Conservation (phyloP, 495 filamentous ascomycete species). For the Jackrogersella multiformis region DNA sequence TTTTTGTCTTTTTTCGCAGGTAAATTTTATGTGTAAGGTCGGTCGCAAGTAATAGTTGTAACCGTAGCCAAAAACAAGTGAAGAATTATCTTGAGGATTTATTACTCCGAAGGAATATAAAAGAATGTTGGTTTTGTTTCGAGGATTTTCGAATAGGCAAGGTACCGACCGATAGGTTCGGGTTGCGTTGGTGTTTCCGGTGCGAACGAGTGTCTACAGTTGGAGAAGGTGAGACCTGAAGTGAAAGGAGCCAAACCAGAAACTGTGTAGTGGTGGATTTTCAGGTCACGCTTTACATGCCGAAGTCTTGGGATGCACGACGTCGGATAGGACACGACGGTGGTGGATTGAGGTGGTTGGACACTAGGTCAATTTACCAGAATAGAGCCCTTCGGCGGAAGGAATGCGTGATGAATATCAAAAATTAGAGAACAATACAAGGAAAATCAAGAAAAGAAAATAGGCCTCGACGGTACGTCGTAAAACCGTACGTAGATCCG, state of each 20-base stretch:
- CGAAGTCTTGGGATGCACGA: slow-evolving; percentile 14
- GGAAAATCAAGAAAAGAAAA: slow-evolving; percentile 38
- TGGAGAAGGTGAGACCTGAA: slow-evolving; percentile 44
- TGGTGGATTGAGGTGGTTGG: slow-evolving; percentile 28
- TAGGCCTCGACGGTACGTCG: slow-evolving; percentile 33
- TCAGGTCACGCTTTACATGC: slow-evolving; percentile 39
- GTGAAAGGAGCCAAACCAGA: slow-evolving; percentile 26
- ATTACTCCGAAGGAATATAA: slow-evolving; percentile 28
- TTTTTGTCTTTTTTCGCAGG: slow-evolving; percentile 24
- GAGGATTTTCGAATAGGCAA: slow-evolving; percentile 3
- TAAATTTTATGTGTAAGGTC: slow-evolving; percentile 31
- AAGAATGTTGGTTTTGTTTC: slow-evolving; percentile 27
- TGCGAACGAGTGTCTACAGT: slow-evolving; percentile 47
- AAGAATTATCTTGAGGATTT: slow-evolving; percentile 25
- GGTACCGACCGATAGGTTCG: slow-evolving; percentile 25
- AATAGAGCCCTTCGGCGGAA: slow-evolving; percentile 11
- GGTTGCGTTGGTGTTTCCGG: slow-evolving; percentile 39
- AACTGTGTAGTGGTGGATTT: slow-evolving; percentile 21
- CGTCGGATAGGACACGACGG: slow-evolving; percentile 21
- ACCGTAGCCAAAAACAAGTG: slow-evolving; percentile 35
- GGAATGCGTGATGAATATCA: slow-evolving; percentile 21
- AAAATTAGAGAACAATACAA: slow-evolving; percentile 37
- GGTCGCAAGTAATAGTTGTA: slow-evolving; percentile 36
- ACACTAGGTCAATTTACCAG: slow-evolving; percentile 12
- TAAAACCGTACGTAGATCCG: slow-evolving; percentile 41